Percentiles rank a stretch among this genome's conserved stretches.
phyloP scores from a whole-genome alignment of 2,329 filamentous ascomycete genomes.

The Metarhizium anisopliae region DNA sequence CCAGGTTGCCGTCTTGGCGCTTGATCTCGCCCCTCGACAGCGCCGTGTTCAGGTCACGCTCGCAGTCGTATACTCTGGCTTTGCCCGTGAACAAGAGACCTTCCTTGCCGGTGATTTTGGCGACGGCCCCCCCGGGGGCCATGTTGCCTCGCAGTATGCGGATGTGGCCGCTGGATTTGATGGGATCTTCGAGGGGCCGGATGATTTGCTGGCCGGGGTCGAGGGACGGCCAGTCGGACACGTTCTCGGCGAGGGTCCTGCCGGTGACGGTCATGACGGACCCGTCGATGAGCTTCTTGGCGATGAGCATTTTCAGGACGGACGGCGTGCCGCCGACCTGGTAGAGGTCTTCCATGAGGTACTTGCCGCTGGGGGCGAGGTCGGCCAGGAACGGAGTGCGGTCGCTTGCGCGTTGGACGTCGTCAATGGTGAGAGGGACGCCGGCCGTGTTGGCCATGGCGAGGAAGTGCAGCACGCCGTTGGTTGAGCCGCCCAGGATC shows the following conservation, averaged over 20 bases:
- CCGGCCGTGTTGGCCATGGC: conserved; percentile 84
- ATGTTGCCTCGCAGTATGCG: conserved; percentile 84
- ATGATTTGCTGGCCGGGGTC: conserved; percentile 77
- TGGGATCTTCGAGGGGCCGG: conserved; percentile 63
- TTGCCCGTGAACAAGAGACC: conserved; percentile 72
- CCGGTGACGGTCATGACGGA: conserved; percentile 74
- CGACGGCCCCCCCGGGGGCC: conserved; percentile 80
- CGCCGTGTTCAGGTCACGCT: conserved; percentile 67
- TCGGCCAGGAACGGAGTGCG: conserved; percentile 82
- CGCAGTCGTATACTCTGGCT: conserved; percentile 80
- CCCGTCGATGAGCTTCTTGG: conserved; percentile 67
- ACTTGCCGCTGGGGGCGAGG: conserved; percentile 73
- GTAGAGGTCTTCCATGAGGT: conserved; percentile 84
- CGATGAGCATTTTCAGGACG: conserved; percentile 78
- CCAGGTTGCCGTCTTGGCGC: conserved; percentile 60
- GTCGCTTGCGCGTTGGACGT: conserved; percentile 72
- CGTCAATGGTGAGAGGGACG: conserved; percentile 68
- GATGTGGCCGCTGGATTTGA: conserved; percentile 80
- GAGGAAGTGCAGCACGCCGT: conserved; percentile 80
- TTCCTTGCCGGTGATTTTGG: conserved; percentile 95
- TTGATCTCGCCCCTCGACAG: conserved; percentile 58
- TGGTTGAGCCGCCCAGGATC: conserved; percentile 84
- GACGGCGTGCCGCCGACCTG: conserved; percentile 77
- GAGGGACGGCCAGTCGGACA: conserved; percentile 66
- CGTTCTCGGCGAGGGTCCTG: conserved; percentile 74